Evolutionary conservation across 2,329 filamentous ascomycete genomes (phyloP).

Genomic region (Cytospora piceicola): DNA sequence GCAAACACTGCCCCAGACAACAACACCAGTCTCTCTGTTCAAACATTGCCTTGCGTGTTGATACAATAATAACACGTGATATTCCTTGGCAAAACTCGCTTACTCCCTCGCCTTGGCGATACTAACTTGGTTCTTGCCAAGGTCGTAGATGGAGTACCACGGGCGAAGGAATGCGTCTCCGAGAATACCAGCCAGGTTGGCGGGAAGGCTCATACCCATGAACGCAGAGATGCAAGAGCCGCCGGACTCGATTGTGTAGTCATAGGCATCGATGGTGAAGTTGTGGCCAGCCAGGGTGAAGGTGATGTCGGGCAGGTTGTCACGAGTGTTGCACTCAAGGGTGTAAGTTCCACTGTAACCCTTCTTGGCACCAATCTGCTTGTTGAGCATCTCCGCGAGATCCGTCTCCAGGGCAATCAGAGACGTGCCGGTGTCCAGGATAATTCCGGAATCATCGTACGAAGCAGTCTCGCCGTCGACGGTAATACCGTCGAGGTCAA

Average conservation of each 20-base stretch:
- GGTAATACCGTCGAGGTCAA: conserved; percentile 89
- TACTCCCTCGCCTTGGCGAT: conserved; percentile 78
- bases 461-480: conserved; percentile 86
- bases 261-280: conserved; percentile 85
- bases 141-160: conserved; percentile 96
- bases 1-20: not conserved
- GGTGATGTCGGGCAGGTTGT: conserved; percentile 83
- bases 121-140: conserved; percentile 85
- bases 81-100: not conserved
- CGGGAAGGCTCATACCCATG: conserved; percentile 94
- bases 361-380: conserved; percentile 98
- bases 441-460: conserved; percentile 92
- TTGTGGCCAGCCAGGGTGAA: conserved; percentile 91
- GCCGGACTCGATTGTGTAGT: conserved; percentile 95
- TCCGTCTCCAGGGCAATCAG: conserved; percentile 91
- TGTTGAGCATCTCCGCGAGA: conserved; percentile 94
- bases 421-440: conserved; percentile 97
- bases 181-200: conserved; percentile 84
- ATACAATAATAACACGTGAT: conserved; percentile 15
- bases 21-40: not conserved
- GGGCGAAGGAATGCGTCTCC: conserved; percentile 84
- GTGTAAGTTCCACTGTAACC: conserved; percentile 96
- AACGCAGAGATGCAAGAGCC: conserved; percentile 97
- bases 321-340: conserved; percentile 84
- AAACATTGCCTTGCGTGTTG: conserved; percentile 16